Evolutionary conservation across 495 filamentous ascomycete species (phyloP), one percentile per base, ranked within the genome.

Genomic region (Neurospora sp.): DNA sequence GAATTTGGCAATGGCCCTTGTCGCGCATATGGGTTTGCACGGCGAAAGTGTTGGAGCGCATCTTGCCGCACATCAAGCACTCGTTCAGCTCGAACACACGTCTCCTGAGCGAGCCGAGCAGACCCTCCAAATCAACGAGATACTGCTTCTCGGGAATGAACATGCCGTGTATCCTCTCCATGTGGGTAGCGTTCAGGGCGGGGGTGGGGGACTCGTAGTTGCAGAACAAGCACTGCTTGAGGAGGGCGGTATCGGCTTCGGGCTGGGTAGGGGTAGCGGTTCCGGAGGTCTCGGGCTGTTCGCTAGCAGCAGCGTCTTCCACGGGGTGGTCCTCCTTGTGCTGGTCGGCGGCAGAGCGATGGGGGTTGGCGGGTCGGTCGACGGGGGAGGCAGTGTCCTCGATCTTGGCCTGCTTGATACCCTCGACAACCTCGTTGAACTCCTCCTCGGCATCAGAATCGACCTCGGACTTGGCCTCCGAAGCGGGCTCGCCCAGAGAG

Each of bases 1-100:
- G 94, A 75, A 99, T 94, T 88, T 93, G 97, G 85, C 94, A 98
- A 82, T 99, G 96, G 10, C 92, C 90, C 82, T 94, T 94, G 81
- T 99, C 96, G 41, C 91, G 90, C 96, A 99, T 99, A 81, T 99
- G 96, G 0, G 93, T 96, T 74, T 96, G 93, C 44, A 93, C 87
- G 16, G 92, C 94, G 72, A 88, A 87, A 2, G 90, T 84, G 35
- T 89, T 93, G 73, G 89, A 89, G 79, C 93, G 91, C 38, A 89
- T 79, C 76, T 93, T 93, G 76, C 91, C 90, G 80, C 96, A 99
- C 78, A 90, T 93, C 39, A 98, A 82, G 46, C 85, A 87, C 75
- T 85, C 82, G 80, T 96, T 95, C 76, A 94, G 88, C 77, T 92
- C 91, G 73, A 90, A 88, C 38, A 93, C 89, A 35, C 86, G 86